phyloP scores from a whole-genome alignment of 345 rosid genomes.

The Noccaea bulbosa region DNA sequence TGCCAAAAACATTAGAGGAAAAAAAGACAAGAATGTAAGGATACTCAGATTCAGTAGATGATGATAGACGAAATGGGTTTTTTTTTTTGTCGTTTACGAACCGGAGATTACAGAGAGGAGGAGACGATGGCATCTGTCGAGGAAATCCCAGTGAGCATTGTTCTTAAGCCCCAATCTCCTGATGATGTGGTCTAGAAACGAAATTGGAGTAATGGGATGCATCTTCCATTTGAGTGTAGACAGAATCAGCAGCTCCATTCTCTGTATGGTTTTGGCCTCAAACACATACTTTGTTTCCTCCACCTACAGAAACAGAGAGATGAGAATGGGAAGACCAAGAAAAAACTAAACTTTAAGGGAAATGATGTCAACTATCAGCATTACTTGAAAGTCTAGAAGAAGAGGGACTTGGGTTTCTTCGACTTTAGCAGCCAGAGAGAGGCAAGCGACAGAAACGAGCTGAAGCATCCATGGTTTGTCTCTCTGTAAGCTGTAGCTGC shows the following conservation, averaged over 20 bases:
- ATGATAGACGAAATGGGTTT: conserved; percentile 3
- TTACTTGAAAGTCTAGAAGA: conserved; percentile 85
- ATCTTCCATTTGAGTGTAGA: conserved; percentile 88
- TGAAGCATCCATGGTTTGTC: conserved; percentile 95
- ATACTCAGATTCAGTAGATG: conserved; percentile 22
- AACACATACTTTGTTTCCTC: conserved; percentile 72
- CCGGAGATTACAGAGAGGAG: conserved; percentile 72
- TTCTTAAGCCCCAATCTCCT: conserved; percentile 71
- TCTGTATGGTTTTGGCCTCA: conserved; percentile 85
- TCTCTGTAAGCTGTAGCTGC: conserved; percentile 49
- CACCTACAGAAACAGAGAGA: conserved; percentile 51
- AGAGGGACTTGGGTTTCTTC: conserved; percentile 90
- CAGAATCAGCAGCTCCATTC: conserved; percentile 93
- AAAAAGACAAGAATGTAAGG: conserved; percentile 30
- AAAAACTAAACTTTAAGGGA: background rate
- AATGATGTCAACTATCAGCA: background rate
- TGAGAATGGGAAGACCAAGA: conserved; percentile 5
- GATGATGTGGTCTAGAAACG: conserved; percentile 75
- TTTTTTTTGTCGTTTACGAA: conserved; percentile 41
- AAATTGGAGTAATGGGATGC: conserved; percentile 84
- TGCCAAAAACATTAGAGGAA: conserved; percentile 37
- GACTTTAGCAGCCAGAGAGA: conserved; percentile 92
- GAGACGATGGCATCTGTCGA: conserved; percentile 64
- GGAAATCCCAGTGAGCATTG: conserved; percentile 71
- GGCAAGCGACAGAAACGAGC: conserved; percentile 82